Percentiles rank a stretch among this genome's conserved stretches.
Evolutionary conservation across 1,139 yeast species (phyloP).

Genomic region (Scheffersomyces quercinus): DNA sequence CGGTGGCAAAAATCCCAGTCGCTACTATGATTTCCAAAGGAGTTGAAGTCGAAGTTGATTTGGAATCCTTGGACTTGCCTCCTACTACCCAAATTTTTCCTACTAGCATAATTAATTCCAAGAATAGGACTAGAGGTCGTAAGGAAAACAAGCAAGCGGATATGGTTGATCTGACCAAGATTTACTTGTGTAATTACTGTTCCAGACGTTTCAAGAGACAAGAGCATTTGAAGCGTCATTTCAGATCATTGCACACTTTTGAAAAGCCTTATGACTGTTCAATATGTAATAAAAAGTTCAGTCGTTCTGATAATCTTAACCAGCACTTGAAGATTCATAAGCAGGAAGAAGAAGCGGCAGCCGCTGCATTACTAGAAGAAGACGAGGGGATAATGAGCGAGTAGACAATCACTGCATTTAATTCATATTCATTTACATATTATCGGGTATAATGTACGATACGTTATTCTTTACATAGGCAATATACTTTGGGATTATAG

Average conservation of each 20-base stretch:
- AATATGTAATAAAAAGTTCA: slow-evolving; percentile 71
- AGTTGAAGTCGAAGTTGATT: slow-evolving; percentile 44
- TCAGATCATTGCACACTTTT: slow-evolving; percentile 70
- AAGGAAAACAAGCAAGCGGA: slow-evolving; percentile 51
- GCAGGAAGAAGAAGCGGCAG: slow-evolving; percentile 27
- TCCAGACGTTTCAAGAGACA: slow-evolving; percentile 70
- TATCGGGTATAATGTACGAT: too few species aligned
- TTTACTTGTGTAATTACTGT: slow-evolving; percentile 50
- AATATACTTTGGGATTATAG: too few species aligned
- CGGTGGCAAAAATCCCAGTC: slow-evolving; percentile 15
- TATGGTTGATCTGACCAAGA: slow-evolving; percentile 41
- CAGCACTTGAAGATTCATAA: slow-evolving; percentile 76
- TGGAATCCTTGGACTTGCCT: slow-evolving; percentile 43
- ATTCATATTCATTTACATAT: too few species aligned
- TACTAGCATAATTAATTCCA: slow-evolving; percentile 33
- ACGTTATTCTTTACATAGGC: too few species aligned
- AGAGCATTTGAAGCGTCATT: slow-evolving; percentile 78
- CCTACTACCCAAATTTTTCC: slow-evolving; percentile 42
- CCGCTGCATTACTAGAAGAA: background rate
- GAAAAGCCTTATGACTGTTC: slow-evolving; percentile 75
- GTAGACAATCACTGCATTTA: too few species aligned
- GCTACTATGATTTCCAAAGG: slow-evolving; percentile 33
- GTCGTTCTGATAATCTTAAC: slow-evolving; percentile 72
- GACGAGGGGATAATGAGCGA: too few species aligned
- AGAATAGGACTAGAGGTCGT: slow-evolving; percentile 44